Evolutionary conservation across 2,329 filamentous ascomycete species (phyloP), one percentile per base, ranked within the genome.

Genomic region (Monosporascus sp.): DNA sequence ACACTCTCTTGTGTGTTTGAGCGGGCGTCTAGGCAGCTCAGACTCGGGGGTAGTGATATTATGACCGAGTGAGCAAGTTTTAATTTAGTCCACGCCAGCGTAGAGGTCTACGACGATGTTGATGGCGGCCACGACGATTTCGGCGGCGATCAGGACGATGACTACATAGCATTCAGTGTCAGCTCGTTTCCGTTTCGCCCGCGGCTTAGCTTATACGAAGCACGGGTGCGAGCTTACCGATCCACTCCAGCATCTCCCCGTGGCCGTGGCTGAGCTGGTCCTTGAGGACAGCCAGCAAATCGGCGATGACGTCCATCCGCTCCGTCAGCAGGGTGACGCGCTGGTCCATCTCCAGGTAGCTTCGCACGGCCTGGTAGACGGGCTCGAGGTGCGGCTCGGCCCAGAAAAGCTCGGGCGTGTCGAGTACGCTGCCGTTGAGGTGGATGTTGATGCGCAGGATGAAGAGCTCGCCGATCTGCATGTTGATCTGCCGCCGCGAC

Each of bases 381-480:
- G 94, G 94, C 66, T 99, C 94, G 7, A 99, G 80, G 71, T 97
- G 92, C 8, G 94, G 94, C 72, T 99, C 94, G 35, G 93, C 89
- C 94, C 94, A 99, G 80, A 99, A 97, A 43, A 99, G 80, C 73
- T 99, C 94, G 0, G 94, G 94, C 9, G 92, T 96, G 70, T 99
- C 94, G 40, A 99, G 86, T 6, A 99, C 92, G 31, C 90, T 96
- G 37, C 94, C 94, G 70, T 97, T 96, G 49, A 99, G 81, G 73
- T 99, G 95, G 66, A 99, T 97, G 70, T 94, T 97, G 75, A 99
- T 97, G 55, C 94, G 85, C 35, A 99, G 77, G 67, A 99, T 97
- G 72, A 99, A 99, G 51, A 99, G 83, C 74, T 99, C 92, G 69
- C 94, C 94, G 56, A 99, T 97, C 73, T 97, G 92, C 92, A 97